Conservation (phyloP, 1,284 basidiomycete species). For the Neolentinus lepideus region DNA sequence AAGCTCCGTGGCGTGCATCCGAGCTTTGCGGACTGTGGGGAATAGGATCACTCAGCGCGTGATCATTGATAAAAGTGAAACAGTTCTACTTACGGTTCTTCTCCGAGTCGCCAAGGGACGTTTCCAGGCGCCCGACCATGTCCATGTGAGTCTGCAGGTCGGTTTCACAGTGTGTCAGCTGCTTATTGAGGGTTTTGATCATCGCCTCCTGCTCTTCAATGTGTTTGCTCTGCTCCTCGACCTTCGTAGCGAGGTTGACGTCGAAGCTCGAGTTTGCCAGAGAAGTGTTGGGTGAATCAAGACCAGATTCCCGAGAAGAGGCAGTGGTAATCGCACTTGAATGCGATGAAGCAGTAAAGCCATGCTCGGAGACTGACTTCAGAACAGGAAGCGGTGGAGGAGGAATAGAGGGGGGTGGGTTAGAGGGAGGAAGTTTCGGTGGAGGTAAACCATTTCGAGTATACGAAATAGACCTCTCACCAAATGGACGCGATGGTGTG, state of each 20-base stretch:
- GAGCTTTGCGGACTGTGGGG: slow-evolving; percentile 73
- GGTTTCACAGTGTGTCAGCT: slow-evolving; percentile 83
- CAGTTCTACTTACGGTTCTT: slow-evolving; percentile 68
- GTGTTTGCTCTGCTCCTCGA: slow-evolving; percentile 71
- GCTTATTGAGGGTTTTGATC: slow-evolving; percentile 91
- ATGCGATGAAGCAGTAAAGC: slow-evolving; percentile 28
- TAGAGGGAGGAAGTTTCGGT: slow-evolving; percentile 80
- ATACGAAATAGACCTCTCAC: slow-evolving; percentile 47
- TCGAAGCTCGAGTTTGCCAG: slow-evolving; percentile 42
- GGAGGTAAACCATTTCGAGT: slow-evolving; percentile 53
- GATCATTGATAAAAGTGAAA: slow-evolving; percentile 3
- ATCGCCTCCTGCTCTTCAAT: slow-evolving; percentile 81
- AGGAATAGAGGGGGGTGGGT: slow-evolving; percentile 82
- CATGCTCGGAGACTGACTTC: slow-evolving; percentile 21
- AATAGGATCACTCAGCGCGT: slow-evolving; percentile 6
- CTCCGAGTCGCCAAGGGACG: slow-evolving; percentile 81
- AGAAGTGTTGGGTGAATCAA: slow-evolving; percentile 66
- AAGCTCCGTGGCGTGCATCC: slow-evolving; percentile 83
- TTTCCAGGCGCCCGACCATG: slow-evolving; percentile 76
- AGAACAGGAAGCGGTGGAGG: slow-evolving; percentile 74
- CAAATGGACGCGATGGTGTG: slow-evolving; percentile 18
- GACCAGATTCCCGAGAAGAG: slow-evolving; percentile 54
- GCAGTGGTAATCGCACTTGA: slow-evolving; percentile 40
- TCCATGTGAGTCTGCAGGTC: slow-evolving; percentile 92
- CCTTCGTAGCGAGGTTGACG: slow-evolving; percentile 44